phyloP scores from a whole-genome alignment of 495 filamentous ascomycete species.

The Neurospora sp. region DNA sequence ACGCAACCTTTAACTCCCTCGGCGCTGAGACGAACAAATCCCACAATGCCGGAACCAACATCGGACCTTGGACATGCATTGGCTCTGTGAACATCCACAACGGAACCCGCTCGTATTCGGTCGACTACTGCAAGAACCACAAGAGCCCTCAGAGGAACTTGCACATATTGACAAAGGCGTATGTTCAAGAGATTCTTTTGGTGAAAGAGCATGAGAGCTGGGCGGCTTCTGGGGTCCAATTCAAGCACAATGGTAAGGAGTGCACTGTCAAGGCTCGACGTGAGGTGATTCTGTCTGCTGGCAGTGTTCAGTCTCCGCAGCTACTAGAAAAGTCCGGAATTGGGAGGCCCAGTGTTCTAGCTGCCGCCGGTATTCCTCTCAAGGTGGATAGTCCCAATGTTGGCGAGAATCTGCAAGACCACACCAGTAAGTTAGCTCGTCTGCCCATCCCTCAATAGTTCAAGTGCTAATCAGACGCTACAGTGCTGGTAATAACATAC shows the following conservation, averaged over 20 bases:
- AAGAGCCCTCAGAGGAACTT: conserved; percentile 31
- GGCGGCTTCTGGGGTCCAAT: conserved; percentile 35
- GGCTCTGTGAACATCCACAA: conserved; percentile 26
- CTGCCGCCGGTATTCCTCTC: conserved; percentile 29
- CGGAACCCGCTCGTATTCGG: conserved; percentile 38
- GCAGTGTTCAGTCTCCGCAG: conserved; percentile 42
- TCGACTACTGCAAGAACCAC: conserved; percentile 28
- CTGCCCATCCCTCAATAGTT: background rate
- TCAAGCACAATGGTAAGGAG: conserved; percentile 19
- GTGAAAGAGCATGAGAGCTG: conserved; percentile 12
- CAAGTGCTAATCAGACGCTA: background rate
- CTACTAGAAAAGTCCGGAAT: conserved; percentile 50
- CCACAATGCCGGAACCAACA: conserved; percentile 32
- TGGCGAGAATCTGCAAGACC: conserved; percentile 49
- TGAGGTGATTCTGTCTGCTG: conserved; percentile 47
- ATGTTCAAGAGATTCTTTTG: conserved; percentile 29
- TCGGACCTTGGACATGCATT: conserved; percentile 37
- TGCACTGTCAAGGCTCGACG: conserved; percentile 21
- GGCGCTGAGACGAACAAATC: conserved; percentile 30
- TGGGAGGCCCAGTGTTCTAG: conserved; percentile 30
- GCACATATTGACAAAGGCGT: conserved; percentile 28
- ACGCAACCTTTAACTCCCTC: conserved; percentile 31
- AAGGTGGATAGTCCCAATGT: conserved; percentile 39
- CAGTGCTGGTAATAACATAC: conserved; percentile 36
- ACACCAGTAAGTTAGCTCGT: conserved; percentile 28